A percentile compares a stretch with the other conserved stretches of the same genome.
These are phyloP conservation scores for Closterium sp. DNA, from an alignment of 139 green algal genomes.

Conservation along the genomic window DNA sequence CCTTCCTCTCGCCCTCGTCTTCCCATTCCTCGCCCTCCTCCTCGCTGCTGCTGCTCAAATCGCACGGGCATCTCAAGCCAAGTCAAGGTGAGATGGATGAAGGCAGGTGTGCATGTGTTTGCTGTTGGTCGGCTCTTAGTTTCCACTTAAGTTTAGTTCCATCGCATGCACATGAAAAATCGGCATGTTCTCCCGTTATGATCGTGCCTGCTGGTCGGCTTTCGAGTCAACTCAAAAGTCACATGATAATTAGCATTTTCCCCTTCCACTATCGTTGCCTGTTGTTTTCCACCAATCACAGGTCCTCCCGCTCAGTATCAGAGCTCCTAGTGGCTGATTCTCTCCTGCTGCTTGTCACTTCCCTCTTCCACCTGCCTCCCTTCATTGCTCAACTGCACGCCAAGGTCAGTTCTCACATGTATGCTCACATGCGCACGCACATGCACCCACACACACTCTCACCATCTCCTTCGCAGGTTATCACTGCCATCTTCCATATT, in stretches of 20 bases:
- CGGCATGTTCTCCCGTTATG: no score
- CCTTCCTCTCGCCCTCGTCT: neutral
- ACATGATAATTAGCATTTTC: no score
- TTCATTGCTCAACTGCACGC: neutral
- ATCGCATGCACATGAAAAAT: no score
- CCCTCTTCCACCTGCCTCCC: neutral
- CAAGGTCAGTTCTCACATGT: neutral
- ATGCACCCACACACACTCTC: neutral
- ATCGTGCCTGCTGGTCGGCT: no score
- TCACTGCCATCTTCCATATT: neutral
- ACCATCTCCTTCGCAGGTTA: neutral
- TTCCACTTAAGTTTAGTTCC: no score
- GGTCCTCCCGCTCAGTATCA: neutral
- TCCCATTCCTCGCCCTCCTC: neutral
- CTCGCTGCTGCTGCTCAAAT: neutral
- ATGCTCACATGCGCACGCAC: neutral
- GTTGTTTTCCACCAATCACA: neutral
- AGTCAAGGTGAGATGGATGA: neutral
- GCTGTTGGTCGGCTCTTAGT: no score
- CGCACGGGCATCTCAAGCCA: neutral
- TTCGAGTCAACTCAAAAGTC: no score
- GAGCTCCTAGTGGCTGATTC: neutral
- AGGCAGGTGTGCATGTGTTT: neutral
- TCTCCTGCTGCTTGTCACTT: neutral
- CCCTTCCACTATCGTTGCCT: neutral